Conservation (phyloP, 768 basidiomycete genomes). For the Pleurotus ostreatus region DNA sequence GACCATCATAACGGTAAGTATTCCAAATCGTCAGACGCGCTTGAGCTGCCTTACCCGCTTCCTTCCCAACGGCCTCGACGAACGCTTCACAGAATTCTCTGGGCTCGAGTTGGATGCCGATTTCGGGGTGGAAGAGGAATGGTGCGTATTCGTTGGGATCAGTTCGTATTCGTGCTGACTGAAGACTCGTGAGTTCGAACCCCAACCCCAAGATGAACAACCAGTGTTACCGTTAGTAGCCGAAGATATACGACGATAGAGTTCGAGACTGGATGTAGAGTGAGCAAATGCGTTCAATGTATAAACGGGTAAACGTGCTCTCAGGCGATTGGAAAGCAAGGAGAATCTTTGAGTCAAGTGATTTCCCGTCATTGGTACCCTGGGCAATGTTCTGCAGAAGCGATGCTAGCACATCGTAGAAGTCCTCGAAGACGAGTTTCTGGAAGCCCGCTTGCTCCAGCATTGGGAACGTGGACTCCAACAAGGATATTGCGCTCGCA, state of each 20-base stretch:
- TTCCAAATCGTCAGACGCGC: constrained; percentile 12
- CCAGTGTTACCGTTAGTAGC: constrained; percentile 54
- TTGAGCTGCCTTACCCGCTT: constrained; percentile 52
- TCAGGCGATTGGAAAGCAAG: constrained; percentile 52
- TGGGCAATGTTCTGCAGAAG: constrained; percentile 44
- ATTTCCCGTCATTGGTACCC: constrained; percentile 28
- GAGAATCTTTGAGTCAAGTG: constrained; percentile 33
- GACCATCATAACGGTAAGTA: not conserved
- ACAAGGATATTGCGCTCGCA: constrained; percentile 43
- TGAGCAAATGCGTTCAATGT: not conserved
- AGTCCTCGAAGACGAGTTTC: constrained; percentile 67
- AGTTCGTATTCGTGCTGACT: constrained; percentile 73
- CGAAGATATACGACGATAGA: constrained; percentile 79
- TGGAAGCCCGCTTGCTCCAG: constrained; percentile 64
- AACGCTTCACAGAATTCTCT: constrained; percentile 70
- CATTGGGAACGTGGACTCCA: constrained; percentile 44
- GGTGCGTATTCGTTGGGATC: constrained; percentile 57
- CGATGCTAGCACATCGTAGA: constrained; percentile 57
- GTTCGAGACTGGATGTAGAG: constrained; percentile 47
- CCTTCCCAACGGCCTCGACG: constrained; percentile 75
- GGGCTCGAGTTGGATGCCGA: constrained; percentile 49
- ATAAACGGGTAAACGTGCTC: constrained; percentile 28
- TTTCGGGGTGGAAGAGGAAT: constrained; percentile 81
- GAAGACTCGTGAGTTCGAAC: not conserved
- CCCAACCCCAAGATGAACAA: not conserved